A percentile compares a stretch with the other conserved stretches of the same genome.
Conservation (phyloP, 306 rosid species). For the Prunus kanzakura region DNA sequence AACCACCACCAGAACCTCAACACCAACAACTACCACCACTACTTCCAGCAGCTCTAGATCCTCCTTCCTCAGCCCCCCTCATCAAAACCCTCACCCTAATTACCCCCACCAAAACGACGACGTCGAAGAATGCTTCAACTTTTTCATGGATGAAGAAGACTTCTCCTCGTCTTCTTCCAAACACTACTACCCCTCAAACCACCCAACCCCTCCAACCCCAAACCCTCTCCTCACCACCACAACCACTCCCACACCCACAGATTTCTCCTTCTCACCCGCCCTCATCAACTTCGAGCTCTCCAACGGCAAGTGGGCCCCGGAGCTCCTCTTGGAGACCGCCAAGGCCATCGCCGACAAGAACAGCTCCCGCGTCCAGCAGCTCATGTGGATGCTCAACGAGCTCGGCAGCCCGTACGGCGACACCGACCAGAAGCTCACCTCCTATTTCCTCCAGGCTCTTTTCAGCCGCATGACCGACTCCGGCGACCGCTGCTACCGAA, state of each 20-base stretch:
- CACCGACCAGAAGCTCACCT: constrained; percentile 68
- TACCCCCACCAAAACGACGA: constrained; percentile 29
- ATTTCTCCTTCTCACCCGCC: constrained; percentile 46
- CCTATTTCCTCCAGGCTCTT: constrained; percentile 80
- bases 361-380: constrained; percentile 59
- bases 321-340: constrained; percentile 64
- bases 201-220: constrained; percentile 26
- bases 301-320: constrained; percentile 62
- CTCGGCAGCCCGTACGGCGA: constrained; percentile 85
- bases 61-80: constrained; percentile 21
- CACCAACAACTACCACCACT: constrained; percentile 13
- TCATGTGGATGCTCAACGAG: constrained; percentile 97
- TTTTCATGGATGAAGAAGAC: constrained; percentile 98
- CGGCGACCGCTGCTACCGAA: constrained; percentile 63
- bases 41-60: constrained; percentile 78
- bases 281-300: constrained; percentile 54
- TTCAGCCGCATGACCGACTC: constrained; percentile 75
- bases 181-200: constrained; percentile 39
- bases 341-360: constrained; percentile 71
- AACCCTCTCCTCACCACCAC: constrained; percentile 11
- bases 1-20: constrained; percentile 48
- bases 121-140: constrained; percentile 93
- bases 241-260: constrained; percentile 16
- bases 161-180: constrained; percentile 83
- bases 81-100: constrained; percentile 29